These are phyloP conservation scores for Myxozyma kluyveri DNA, from an alignment of 805 yeast genomes.

Conservation along the genomic window DNA sequence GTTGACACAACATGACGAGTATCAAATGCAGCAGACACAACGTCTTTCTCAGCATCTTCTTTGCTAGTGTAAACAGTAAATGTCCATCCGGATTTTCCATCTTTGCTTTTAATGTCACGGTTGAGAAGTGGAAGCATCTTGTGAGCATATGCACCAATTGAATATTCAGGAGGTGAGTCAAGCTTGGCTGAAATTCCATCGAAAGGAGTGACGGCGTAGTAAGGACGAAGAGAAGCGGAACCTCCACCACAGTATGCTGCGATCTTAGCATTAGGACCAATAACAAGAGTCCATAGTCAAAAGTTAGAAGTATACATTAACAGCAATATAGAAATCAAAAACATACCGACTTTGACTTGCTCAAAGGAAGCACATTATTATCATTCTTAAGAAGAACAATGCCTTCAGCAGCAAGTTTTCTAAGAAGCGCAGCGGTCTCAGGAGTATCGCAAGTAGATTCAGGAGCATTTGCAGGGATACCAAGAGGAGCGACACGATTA, in stretches of 20 bases:
- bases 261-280: conserved; percentile 48
- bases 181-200: conserved; percentile 18
- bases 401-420: conserved; percentile 51
- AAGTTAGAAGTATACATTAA: conserved; percentile 43
- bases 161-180: neutral
- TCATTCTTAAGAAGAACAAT: conserved; percentile 60
- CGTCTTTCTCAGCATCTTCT: neutral
- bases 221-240: conserved; percentile 18
- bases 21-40: conserved; percentile 5
- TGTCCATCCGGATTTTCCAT: conserved; percentile 10
- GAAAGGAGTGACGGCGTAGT: conserved; percentile 21
- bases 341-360: conserved; percentile 37
- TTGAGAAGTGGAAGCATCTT: conserved; percentile 11
- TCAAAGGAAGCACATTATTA: conserved; percentile 47
- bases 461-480: conserved; percentile 44
- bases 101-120: neutral
- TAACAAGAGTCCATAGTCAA: conserved; percentile 48
- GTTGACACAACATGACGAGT: neutral
- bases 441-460: conserved; percentile 37
- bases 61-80: conserved; percentile 1
- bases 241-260: conserved; percentile 26
- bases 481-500: conserved; percentile 43
- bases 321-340: too few species aligned
- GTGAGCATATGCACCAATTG: conserved; percentile 10
- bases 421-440: conserved; percentile 45